phyloP scores from a whole-genome alignment of 179 eudicot genomes.

The Corrigiola litoralis region DNA sequence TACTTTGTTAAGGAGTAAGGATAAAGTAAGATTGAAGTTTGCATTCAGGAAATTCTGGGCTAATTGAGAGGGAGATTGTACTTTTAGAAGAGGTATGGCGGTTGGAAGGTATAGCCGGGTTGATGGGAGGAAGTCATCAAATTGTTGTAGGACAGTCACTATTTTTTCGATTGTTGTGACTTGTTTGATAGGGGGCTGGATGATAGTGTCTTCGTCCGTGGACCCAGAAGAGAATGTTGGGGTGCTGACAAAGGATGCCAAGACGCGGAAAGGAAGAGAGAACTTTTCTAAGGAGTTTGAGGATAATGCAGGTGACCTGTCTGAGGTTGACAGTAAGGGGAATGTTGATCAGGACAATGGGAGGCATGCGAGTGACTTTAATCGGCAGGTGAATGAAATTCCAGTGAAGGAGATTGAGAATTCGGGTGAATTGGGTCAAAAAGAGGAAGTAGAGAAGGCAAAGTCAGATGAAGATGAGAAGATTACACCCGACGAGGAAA shows the following conservation, averaged over 20 bases:
- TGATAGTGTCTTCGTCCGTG: constrained; percentile 23
- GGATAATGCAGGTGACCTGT: constrained; percentile 22
- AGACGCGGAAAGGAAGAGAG: constrained; percentile 6
- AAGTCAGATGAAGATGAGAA: constrained; percentile 15
- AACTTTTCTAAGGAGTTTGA: constrained; percentile 19
- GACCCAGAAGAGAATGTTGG: constrained; percentile 8
- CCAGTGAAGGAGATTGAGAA: constrained; percentile 13
- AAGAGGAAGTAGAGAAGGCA: constrained; percentile 10
- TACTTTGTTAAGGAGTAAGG: neutral
- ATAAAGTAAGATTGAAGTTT: neutral
- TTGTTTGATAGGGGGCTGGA: constrained; percentile 33
- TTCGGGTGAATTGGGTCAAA: constrained; percentile 10
- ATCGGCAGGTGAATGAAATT: constrained; percentile 7
- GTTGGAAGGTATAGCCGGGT: constrained; percentile 27
- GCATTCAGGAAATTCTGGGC: neutral
- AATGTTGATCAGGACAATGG: constrained; percentile 5
- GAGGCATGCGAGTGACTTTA: constrained; percentile 11
- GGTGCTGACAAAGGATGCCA: constrained; percentile 8
- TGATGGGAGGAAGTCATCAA: constrained; percentile 29
- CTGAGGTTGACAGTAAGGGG: constrained; percentile 14
- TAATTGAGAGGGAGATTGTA: constrained; percentile 6
- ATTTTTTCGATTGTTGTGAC: constrained; percentile 25
- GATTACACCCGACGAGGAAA: constrained; percentile 8
- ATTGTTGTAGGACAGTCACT: constrained; percentile 15
- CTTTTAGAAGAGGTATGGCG: constrained; percentile 14